phyloP scores from a whole-genome alignment of 2,329 filamentous ascomycete species.

The Sodiomyces alkalinus region DNA sequence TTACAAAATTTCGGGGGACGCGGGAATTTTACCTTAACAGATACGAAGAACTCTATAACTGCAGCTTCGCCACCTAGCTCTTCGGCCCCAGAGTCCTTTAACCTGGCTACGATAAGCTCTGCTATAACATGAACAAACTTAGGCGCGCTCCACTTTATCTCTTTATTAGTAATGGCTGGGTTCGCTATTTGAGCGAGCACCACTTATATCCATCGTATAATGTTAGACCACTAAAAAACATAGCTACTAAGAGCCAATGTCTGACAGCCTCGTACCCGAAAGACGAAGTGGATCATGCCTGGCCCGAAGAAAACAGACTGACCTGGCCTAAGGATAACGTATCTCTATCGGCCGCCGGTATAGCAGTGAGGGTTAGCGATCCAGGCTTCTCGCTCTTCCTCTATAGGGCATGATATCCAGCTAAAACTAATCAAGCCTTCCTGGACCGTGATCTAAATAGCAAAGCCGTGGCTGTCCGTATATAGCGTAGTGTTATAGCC shows the following conservation, averaged over 20 bases:
- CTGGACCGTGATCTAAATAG: conserved; percentile 19
- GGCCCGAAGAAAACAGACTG: conserved; percentile 19
- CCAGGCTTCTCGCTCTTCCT: conserved; percentile 12
- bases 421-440: conserved; percentile 13
- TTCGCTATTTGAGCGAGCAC: conserved; percentile 1
- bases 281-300: conserved; percentile 20
- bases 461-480: conserved; percentile 17
- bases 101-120: conserved; percentile 1
- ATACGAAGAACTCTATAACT: too few relatives aligned
- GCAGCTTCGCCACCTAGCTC: too few relatives aligned
- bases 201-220: conserved; percentile 20
- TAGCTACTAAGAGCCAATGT: conserved; percentile 18
- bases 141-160: conserved; percentile 1
- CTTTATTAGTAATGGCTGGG: conserved; percentile 3
- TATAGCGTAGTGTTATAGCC: conserved; percentile 18
- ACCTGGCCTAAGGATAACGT: conserved; percentile 15
- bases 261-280: conserved; percentile 12
- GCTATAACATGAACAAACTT: conserved; percentile 1
- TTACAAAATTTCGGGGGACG: too few relatives aligned
- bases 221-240: conserved; percentile 16
- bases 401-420: conserved; percentile 15
- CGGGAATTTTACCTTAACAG: too few relatives aligned
- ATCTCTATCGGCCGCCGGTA: conserved; percentile 15
- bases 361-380: conserved; percentile 7
- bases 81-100: too few relatives aligned